Evolutionary conservation across 1,284 basidiomycete species (phyloP).

Genomic region (Stereum hirsutum): DNA sequence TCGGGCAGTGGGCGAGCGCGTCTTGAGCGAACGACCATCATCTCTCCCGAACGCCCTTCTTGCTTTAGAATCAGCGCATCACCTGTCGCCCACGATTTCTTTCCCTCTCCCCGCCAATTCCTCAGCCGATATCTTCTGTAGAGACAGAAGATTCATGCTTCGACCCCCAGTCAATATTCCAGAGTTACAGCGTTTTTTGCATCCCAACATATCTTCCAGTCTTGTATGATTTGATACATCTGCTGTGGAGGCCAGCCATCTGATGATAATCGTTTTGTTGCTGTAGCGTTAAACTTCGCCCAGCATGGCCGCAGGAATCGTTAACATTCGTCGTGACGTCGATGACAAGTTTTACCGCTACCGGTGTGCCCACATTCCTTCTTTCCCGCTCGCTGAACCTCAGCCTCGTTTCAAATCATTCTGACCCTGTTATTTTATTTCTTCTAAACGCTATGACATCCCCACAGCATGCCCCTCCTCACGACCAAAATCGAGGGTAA

Average conservation of each 20-base stretch:
- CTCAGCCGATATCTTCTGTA: conserved; percentile 51
- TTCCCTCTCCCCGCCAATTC: conserved; percentile 36
- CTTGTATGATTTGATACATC: no score
- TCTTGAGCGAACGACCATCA: conserved; percentile 16
- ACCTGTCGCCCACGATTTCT: conserved; percentile 49
- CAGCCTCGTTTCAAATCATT: not conserved
- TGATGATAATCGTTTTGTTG: not conserved
- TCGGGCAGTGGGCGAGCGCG: not conserved
- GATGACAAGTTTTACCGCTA: conserved; percentile 91
- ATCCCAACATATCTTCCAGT: conserved; percentile 40
- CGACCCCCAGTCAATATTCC: conserved; percentile 69
- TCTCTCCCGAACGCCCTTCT: conserved; percentile 6
- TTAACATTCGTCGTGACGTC: conserved; percentile 98
- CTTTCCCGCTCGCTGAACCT: no score
- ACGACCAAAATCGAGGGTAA: conserved; percentile 97
- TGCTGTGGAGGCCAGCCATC: no score
- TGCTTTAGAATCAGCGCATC: conserved; percentile 6
- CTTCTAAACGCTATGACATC: conserved; percentile 7
- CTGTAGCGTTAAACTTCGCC: conserved; percentile 47
- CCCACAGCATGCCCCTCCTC: conserved; percentile 83
- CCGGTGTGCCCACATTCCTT: conserved; percentile 36
- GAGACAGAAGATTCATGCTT: conserved; percentile 82
- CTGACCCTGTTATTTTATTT: no score
- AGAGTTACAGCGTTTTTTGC: conserved; percentile 52
- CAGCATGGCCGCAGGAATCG: conserved; percentile 82